phyloP scores from a whole-genome alignment of 306 rosid species.

The Cyclanthera cordifolia region DNA sequence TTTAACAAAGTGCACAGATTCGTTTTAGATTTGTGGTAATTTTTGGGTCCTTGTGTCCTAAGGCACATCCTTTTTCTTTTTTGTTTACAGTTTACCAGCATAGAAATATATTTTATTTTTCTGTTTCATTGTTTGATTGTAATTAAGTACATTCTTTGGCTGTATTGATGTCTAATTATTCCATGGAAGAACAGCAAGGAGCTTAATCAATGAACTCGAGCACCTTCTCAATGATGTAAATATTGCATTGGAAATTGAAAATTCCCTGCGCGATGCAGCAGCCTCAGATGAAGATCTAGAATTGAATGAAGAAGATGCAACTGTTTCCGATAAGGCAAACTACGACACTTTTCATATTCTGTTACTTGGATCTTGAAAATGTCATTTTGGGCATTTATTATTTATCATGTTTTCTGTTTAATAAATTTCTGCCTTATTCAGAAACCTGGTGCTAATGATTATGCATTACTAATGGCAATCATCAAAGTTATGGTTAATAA shows the following conservation, averaged over 20 bases:
- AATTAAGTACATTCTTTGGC: background rate
- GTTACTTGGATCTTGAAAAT: too few relatives aligned
- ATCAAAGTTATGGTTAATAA: conserved; percentile 23
- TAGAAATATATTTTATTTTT: background rate
- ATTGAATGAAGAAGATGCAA: conserved; percentile 25
- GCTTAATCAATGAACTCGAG: conserved; percentile 39
- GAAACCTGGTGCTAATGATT: too few relatives aligned
- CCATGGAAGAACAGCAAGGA: conserved; percentile 30
- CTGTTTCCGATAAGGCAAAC: conserved; percentile 21
- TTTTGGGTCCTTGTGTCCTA: background rate
- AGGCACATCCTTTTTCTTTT: background rate
- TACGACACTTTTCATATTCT: too few relatives aligned
- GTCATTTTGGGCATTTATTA: too few relatives aligned
- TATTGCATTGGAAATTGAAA: conserved; percentile 22
- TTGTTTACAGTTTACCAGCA: background rate
- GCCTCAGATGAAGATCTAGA: conserved; percentile 19
- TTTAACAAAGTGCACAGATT: background rate
- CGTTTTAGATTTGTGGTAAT: background rate
- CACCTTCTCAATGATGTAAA: conserved; percentile 36
- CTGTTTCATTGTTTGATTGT: background rate
- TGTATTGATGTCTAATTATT: conserved; percentile 16
- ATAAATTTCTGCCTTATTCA: too few relatives aligned
- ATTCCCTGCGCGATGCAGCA: conserved; percentile 10
- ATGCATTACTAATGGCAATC: too few relatives aligned
- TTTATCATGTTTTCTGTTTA: too few relatives aligned